A percentile compares a stretch with the other conserved stretches of the same genome.
Evolutionary conservation across 2,329 filamentous ascomycete genomes (phyloP).

Genomic region (Xylariaceae sp.): DNA sequence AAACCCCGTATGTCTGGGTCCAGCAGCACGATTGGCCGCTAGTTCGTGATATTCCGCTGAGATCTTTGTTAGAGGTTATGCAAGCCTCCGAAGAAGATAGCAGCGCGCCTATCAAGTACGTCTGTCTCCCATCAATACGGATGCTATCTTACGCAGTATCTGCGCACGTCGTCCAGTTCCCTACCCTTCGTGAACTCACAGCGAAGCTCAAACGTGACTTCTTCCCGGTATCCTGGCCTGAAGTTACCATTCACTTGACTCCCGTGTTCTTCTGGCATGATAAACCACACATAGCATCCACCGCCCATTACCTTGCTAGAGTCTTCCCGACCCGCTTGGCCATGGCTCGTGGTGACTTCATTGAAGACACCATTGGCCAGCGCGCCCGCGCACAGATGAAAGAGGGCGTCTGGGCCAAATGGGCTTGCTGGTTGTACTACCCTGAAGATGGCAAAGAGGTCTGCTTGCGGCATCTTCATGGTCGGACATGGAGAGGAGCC

Average conservation of each 20-base stretch:
- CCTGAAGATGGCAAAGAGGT: slow-evolving; percentile 52
- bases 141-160: slow-evolving; percentile 58
- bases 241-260: slow-evolving; percentile 50
- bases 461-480: slow-evolving; percentile 58
- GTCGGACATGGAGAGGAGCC: slow-evolving; percentile 55
- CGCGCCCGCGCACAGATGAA: slow-evolving; percentile 63
- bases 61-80: slow-evolving; percentile 54
- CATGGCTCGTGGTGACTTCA: slow-evolving; percentile 59
- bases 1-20: slow-evolving; percentile 61
- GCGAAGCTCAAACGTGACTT: slow-evolving; percentile 50
- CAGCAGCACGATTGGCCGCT: slow-evolving; percentile 64
- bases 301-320: slow-evolving; percentile 54
- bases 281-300: slow-evolving; percentile 59
- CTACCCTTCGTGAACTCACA: slow-evolving; percentile 50
- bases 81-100: slow-evolving; percentile 38
- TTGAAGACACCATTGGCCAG: slow-evolving; percentile 62
- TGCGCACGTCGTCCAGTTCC: slow-evolving; percentile 51
- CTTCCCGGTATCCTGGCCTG: slow-evolving; percentile 15
- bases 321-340: slow-evolving; percentile 58
- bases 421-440: slow-evolving; percentile 63
- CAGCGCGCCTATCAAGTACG: slow-evolving; percentile 53
- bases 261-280: slow-evolving; percentile 66
- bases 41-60: slow-evolving; percentile 51
- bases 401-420: slow-evolving; percentile 55
- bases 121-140: slow-evolving; percentile 58